Base-by-base conservation (phyloP, 495 filamentous ascomycete species). In the Emericellopsis terricola region DNA sequence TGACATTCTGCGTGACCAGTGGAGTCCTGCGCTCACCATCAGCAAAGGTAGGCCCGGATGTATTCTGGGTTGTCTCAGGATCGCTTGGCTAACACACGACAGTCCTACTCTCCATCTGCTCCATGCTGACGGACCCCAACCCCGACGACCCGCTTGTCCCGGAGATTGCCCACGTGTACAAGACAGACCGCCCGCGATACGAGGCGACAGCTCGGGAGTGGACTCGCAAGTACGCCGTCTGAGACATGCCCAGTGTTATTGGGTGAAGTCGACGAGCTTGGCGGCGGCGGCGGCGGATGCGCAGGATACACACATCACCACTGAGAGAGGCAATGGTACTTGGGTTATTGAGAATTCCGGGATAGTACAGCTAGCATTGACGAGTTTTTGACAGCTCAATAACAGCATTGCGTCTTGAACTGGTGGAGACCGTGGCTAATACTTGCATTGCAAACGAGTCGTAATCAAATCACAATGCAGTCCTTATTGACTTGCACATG, bases 61-160 rank as follows among this genome's bases (percentile, higher is more conserved):
- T 21, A 6, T 5, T 14, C 14, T 21, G 2, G 2, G 19, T 6
- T 3, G 16, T 29, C 28, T n/a, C n/a, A n/a, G n/a, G n/a, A n/a
- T n/a, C n/a, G n/a, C n/a, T n/a, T n/a, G n/a, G n/a, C n/a, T n/a
- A n/a, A n/a, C n/a, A n/a, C n/a, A 42, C 26, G 5, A 30, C 16
- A 94, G 89, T 97, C 30, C 68, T 97, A 29, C 78, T 97, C 37
- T 96, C 91, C 17, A 97, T 97, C 65, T 97, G 89, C 69, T 97
- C 89, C 26, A 96, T 97, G 91, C 73, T 97, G 49, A 97, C 91
- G 47, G 89, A 97, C 61, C 89, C 89, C 43, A 97, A 97, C 71
- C 89, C 89, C 29, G 89, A 97, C 52, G 89, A 97, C 58, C 89
- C 89, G 40, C 74, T 97, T 38, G 89, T 97, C 32, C 89, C 89